Base-by-base conservation (phyloP, 1,139 yeast genomes). In the Geotrichum fermentans region DNA sequence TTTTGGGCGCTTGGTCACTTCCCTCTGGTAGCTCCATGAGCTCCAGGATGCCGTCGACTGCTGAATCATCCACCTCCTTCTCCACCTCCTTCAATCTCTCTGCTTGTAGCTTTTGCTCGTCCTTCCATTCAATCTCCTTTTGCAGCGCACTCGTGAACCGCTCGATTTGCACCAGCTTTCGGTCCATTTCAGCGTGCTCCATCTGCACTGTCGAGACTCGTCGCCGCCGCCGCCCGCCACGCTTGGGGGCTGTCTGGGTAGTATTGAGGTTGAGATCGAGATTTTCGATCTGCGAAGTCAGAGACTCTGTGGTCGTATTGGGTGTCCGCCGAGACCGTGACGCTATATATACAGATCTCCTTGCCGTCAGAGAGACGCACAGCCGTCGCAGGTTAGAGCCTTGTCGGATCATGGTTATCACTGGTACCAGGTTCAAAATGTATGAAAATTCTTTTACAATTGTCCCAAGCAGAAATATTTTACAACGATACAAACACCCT, bases 131-230 rank as follows among this genome's bases (percentile, higher is more conserved):
- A 8, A 62, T 58, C 22, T 56, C 56, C 17, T 51, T 44, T 30
- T 55, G 51, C 44, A 62, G 46, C 2, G 59, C 56, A 2, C 47
- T 44, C 5, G 57, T 53, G 44, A 62, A 61, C 10, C 56, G 57
- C 22, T 60, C 58, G 21, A 61, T 52, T 45, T 62, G 59, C 30
- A 52, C 47, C 30, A 62, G 53, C 37, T 55, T 51, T 21, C 52
- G 55, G 32, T 55, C 56, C 2, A 60, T 45, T 28, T 49, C 53
- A 13, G 44, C 44, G 28, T 49, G 53, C 40, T 40, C 43, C 8
- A n/a, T 11, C 20, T 28, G 11, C 7, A 26, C 10, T 17, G 26
- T 8, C n/a, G 34, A 29, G 11, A 40, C 20, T 36, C 47, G 21
- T 29, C 47, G 35, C 39, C 43, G 20, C 26, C 39, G 36, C 17